Base-by-base conservation (phyloP, 2,329 filamentous ascomycete species). In the Zelopaecilomyces penicillatus region DNA sequence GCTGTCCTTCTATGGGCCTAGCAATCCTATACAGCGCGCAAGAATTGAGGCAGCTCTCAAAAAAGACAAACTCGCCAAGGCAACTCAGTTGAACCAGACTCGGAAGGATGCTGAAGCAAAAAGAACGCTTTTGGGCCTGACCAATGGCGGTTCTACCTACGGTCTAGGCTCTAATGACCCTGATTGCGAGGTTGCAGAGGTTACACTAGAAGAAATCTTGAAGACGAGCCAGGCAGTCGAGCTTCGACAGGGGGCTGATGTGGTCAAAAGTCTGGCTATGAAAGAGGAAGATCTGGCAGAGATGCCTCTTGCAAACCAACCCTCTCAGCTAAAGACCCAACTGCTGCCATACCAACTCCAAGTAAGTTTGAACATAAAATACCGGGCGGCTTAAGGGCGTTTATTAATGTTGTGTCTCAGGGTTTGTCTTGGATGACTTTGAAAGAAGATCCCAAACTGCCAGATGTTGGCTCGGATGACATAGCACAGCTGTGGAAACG, bases 401-500 rank as follows among this genome's bases (percentile, higher is more conserved):
- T 11, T 6, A 19, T 19, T 19, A 19, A 19, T 19, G 19, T 19
- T 19, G 26, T 46, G 30, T 50, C 34, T 46, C 70, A 91, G 69
- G 88, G 87, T 5, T 68, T 95, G 34, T 80, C 82, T 11, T 95
- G 89, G 89, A 78, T 95, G 75, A 69, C 80, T 12, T 71, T 80
- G 6, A 87, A 87, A 54, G 89, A 95, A 60, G 77, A 73, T 10
- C 87, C 87, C 0, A 61, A 73, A 32, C 67, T 85, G 9, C 87
- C 88, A 3, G 55, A 68, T 2, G 60, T 65, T 28, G 76, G 74
- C 0, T 77, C 81, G 0, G 66, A 73, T 2, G 75, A 85, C 8
- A 66, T 59, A 27, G 78, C 87, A 2, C 88, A 95, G 63, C 69
- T 95, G 10, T 95, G 89, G 89, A 85, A 82, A 57, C 76, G 71